These are phyloP conservation scores for Puccinia hordei DNA, from an alignment of 1,284 basidiomycete genomes.

Conservation along the genomic window DNA sequence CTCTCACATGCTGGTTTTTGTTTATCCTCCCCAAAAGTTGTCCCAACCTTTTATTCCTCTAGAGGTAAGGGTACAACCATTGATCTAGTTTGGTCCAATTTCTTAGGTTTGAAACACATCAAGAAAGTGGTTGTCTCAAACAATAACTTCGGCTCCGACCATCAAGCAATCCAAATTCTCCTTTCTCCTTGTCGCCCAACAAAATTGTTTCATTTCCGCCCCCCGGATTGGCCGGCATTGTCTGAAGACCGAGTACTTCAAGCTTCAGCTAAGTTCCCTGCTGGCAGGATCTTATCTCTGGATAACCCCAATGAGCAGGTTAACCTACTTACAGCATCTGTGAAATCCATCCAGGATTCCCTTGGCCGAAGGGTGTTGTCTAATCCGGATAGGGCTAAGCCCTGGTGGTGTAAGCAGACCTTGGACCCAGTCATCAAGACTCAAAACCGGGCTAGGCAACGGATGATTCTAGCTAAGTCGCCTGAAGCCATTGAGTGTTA, in stretches of 20 bases:
- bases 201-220: background rate
- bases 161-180: background rate
- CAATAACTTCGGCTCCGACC: background rate
- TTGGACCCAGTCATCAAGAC: background rate
- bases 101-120: background rate
- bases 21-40: background rate
- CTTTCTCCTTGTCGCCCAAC: too few species aligned
- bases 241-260: background rate
- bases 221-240: background rate
- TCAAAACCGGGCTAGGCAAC: background rate
- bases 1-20: background rate
- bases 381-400: background rate
- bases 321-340: background rate
- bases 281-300: too few species aligned
- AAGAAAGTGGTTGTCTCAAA: background rate
- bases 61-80: background rate
- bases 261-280: background rate
- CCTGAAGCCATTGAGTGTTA: background rate
- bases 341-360: background rate
- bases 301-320: background rate
- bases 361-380: background rate
- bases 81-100: slow-evolving; percentile 17
- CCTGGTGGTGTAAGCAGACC: slow-evolving; percentile 11
- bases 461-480: background rate
- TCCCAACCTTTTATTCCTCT: background rate